Evolutionary conservation across 2,329 filamentous ascomycete genomes (phyloP).

Genomic region (Venturia carpophila): DNA sequence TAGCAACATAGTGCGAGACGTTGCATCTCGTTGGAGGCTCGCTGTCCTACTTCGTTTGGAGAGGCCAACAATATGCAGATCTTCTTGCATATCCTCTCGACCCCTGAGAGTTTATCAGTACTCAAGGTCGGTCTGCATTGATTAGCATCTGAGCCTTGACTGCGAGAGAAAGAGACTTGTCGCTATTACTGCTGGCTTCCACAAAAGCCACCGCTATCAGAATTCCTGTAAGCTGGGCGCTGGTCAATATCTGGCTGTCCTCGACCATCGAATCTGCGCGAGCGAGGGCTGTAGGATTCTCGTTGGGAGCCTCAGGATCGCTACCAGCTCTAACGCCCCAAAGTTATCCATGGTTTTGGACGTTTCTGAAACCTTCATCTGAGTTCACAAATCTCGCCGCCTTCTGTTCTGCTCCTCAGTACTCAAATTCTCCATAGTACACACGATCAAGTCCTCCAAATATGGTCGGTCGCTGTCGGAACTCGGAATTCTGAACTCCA

Average conservation of each 20-base stretch:
- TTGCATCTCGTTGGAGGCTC: neutral
- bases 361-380: neutral
- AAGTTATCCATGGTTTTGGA: neutral
- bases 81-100: neutral
- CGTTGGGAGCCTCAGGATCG: neutral
- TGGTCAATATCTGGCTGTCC: neutral
- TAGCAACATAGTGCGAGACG: neutral
- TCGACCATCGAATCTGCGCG: neutral
- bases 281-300: neutral
- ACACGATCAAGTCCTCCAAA: neutral
- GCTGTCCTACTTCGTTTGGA: neutral
- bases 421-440: neutral
- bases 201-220: neutral
- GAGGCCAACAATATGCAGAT: neutral
- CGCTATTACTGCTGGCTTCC: neutral
- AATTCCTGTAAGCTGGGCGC: neutral
- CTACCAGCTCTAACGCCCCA: neutral
- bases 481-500: neutral
- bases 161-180: neutral
- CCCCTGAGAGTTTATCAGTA: neutral
- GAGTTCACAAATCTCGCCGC: neutral
- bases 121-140: neutral
- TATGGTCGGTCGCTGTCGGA: neutral
- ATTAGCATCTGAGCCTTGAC: neutral
- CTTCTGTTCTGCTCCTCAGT: neutral